Evolutionary conservation across 768 basidiomycete species (phyloP), one percentile per base, ranked within the genome.

Genomic region (Pilatotrama ljubarskyi): DNA sequence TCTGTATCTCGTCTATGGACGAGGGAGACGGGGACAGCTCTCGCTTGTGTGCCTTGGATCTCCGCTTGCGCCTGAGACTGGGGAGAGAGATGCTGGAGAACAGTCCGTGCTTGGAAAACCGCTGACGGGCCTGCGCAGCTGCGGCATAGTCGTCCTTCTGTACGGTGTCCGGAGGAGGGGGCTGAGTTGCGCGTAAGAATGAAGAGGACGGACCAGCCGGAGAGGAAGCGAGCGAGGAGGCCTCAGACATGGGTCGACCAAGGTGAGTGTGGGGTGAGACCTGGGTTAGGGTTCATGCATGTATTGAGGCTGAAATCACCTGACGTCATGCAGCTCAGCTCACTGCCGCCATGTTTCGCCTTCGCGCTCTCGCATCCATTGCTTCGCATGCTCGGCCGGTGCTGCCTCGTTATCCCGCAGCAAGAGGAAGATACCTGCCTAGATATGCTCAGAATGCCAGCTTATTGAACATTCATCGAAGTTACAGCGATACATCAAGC

Each of bases 51-150:
- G 54, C 22, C 14, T 49, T 51, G 20, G 53, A 40, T 20, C 17
- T 55, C 24, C 49, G 51, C 36, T 49, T 41, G 26, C 36, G 43
- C 5, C 29, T 32, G 9, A 52, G 50, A 36, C 24, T 51, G 42
- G 61, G 66, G 10, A 61, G 47, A 22, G 66, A 65, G 25, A 61
- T 18, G 20, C 46, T 47, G n/a, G 61, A 62, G 59, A 64, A 46
- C 11, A 55, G 44, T 7, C 58, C 50, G 13, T 75, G 81, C 22
- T 69, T 70, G 4, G 72, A 52, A 35, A 84, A 65, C 62, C 78
- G 82, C 55, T 75, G 78, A 24, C 80, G 78, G 32, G 84, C 85
- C 14, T 76, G 66, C 17, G 82, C 76, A 11, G 75, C 77, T 7
- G 74, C 77, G 38, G 73, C 67, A 26, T 78, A 72, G 62, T 80